phyloP scores from a whole-genome alignment of 1,284 basidiomycete genomes.

The Golubevia sp. region DNA sequence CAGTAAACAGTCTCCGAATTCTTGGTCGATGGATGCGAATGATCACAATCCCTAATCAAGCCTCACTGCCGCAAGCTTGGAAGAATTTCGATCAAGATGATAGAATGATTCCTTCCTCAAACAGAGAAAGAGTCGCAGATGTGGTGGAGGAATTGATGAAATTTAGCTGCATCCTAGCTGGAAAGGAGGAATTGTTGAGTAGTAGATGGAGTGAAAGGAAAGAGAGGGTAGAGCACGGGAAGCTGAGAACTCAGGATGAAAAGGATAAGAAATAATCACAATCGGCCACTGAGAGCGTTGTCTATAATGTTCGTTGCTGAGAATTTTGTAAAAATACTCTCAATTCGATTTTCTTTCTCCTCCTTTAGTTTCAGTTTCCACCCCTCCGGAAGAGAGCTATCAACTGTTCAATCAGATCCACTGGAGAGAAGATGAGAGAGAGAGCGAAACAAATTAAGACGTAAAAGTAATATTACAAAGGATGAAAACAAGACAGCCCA shows the following conservation, averaged over 20 bases:
- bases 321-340: too few species aligned
- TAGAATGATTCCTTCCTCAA: constrained; percentile 57
- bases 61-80: constrained; percentile 62
- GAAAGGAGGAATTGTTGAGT: constrained; percentile 43
- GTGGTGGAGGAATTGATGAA: constrained; percentile 63
- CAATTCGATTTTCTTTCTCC: too few species aligned
- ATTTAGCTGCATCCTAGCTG: constrained; percentile 38
- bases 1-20: constrained; percentile 59
- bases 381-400: too few species aligned
- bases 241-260: constrained; percentile 59
- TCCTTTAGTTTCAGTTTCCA: too few species aligned
- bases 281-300: too few species aligned
- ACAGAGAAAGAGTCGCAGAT: constrained; percentile 63
- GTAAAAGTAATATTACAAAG: too few species aligned
- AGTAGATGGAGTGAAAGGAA: constrained; percentile 61
- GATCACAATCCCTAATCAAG: constrained; percentile 51
- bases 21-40: constrained; percentile 63
- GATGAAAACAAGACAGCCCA: too few species aligned
- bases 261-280: too few species aligned
- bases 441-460: too few species aligned
- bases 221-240: constrained; percentile 54
- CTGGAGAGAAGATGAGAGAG: too few species aligned
- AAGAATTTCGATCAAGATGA: constrained; percentile 52
- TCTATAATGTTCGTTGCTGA: too few species aligned
- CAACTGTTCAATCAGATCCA: too few species aligned